Evolutionary conservation across 208 protist genomes (phyloP), one percentile per base, ranked within the genome.

Genomic region (Leishmania braziliensis): DNA sequence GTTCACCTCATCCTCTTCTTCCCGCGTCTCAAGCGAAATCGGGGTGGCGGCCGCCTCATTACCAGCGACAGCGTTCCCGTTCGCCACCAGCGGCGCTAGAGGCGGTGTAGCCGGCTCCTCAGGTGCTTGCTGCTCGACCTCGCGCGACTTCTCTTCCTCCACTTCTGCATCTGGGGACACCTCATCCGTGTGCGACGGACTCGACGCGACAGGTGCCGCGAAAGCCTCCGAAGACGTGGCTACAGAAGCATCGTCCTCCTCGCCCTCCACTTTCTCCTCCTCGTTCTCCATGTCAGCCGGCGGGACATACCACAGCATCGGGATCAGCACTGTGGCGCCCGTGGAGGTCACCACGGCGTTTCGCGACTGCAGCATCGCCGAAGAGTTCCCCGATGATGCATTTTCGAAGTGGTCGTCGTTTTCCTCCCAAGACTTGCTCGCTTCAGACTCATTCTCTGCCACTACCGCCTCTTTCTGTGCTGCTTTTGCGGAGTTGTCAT

Each of bases 371-470:
- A 3, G 29, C 14, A 39, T 33, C 33, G 29, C 72, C 18, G 18
- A 62, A 20, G 72, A 77, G 18, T 29, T 29, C 20, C 26, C 48
- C 33, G 72, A 62, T 12, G 72, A 77, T 18, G 50, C n/a, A 18
- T 39, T 51, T 43, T 77, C 74, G 39, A 77, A 65, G 51, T 77
- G 53, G 74, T 77, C 56, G 23, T 68, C 53, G 16, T 26, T 33
- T 53, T 39, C 70, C 48, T 51, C 3, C 14, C 26, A 10, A 56
- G 70, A 56, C 33, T 29, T 36, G 33, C 56, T 46, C 53, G n/a
- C 50, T 58, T 65, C 74, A 20, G 74, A 75, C 62, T 33, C 29
- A 39, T 66, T 66, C 62, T 36, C 62, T 39, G 62, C 39, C 62
- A 20, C 29, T 39, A 14, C 62, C 62, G 62, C 33, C 62, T 2